Base-by-base conservation (phyloP, 1,139 yeast genomes). In the Arxiozyma bovina region DNA sequence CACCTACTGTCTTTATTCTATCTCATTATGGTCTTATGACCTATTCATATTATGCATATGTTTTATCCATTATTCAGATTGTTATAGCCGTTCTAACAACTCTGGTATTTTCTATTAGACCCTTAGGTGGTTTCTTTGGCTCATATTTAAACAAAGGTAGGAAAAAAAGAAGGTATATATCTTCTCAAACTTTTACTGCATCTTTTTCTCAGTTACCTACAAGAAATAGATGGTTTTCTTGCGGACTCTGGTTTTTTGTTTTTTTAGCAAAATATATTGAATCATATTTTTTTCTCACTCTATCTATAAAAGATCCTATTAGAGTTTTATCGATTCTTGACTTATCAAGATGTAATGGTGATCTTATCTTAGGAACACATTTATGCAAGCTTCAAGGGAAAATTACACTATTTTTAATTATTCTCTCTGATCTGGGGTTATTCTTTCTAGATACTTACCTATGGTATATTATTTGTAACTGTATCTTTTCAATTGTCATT, bases 401-500 rank as follows among this genome's bases (percentile, higher is more conserved):
- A 50, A 65, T 87, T 11, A 74, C 84, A 0, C 68, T 89, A 44
- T 71, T 71, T 0, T 69, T 86, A 50, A 79, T 88, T 67, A 72
- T 78, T 44, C 57, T 83, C 21, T 83, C 91, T 0, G 93, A 88
- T 66, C 73, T 87, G 69, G 77, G 86, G 1, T 73, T 89, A 48
- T 89, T 87, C 66, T 87, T 89, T 63, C 74, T 89, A 56, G 96
- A 89, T 63, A 88, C 96, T 0, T 89, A 89, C 62, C 76, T 89
- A 42, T 89, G 96, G 96, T 89, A 88, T 65, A 83, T 88, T 59
- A 80, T 89, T 50, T 83, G 89, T 76, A 88, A 85, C 64, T 83
- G 93, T 55, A 64, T 85, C 1, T 83, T 88, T 59, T 87, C 96
- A 1, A 79, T 87, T 27, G 74, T 79, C 2, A 68, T 87, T 40